Base-by-base conservation (phyloP, 139 green algal species). In the Asterochloris erici region DNA sequence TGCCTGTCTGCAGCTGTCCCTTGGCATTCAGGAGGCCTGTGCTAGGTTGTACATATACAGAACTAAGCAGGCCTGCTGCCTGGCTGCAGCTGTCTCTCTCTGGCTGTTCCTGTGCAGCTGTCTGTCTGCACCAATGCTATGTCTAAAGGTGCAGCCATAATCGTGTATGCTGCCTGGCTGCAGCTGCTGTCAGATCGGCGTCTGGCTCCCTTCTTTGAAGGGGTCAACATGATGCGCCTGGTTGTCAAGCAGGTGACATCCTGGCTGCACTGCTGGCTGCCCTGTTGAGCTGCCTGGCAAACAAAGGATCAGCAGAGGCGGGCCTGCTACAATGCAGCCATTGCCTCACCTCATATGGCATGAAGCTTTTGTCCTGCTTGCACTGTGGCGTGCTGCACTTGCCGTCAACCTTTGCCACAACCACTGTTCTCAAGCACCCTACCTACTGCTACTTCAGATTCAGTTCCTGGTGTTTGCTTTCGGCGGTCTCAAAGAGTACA, bases 381-480 rank as follows among this genome's bases (percentile, higher is more conserved):
- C 38, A 54, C 38, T 54, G 38, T 54, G 38, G 38, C 38, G 38
- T 54, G 38, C 38, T 54, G 38, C 38, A 54, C 38, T 54, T 54
- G 38, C 38, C 6, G 38, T 54, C 38, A 54, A 54, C 38, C 2
- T 10, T 6, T 54, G 38, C 38, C 38, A 54, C 38, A 54, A 2
- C 2, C 38, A 54, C 38, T 71, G 66, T 71, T 71, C 21, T 4
- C 66, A 71, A 71, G 21, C 21, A 4, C 10, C 21, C 2, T 9
- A 71, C 2, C 2, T 26, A 9, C 66, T 13, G 6, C 19, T 71
- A 71, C 17, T 24, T 71, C 66, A 79, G 74, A 60, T 79, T 28
- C 74, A 79, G 68, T 79, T 79, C 74, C 64, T 79, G 29, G 74
- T 79, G 29, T 79, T 68, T 38, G 74, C 74, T 24, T 79, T 79